Evolutionary conservation across 148 eudicot genomes (phyloP).

Genomic region (Pharnaceum exiguum): DNA sequence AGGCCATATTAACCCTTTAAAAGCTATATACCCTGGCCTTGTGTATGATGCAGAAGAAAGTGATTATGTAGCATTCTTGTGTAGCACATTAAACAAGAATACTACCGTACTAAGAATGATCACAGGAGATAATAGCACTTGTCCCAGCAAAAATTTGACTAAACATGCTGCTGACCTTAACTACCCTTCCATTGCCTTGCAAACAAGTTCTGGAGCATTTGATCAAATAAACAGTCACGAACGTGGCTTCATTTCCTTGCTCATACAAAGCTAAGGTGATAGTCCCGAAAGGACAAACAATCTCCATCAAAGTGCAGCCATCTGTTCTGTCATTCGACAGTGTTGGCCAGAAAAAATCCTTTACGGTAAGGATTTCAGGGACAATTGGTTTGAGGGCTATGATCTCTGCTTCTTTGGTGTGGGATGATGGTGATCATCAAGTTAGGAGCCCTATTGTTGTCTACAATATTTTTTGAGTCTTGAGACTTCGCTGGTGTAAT

Average conservation of each 20-base stretch:
- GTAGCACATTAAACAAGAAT: slow-evolving; percentile 22
- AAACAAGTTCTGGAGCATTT: slow-evolving; percentile 9
- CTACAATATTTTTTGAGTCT: slow-evolving; percentile 20
- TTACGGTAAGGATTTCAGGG: slow-evolving; percentile 21
- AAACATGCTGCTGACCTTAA: slow-evolving; percentile 27
- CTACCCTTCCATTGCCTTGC: slow-evolving; percentile 29
- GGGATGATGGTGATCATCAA: slow-evolving; percentile 43
- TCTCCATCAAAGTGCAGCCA: slow-evolving; percentile 25
- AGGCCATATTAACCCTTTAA: slow-evolving; percentile 29
- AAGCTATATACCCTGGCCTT: slow-evolving; percentile 29
- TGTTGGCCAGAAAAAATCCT: slow-evolving; percentile 21
- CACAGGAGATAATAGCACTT: slow-evolving; percentile 16
- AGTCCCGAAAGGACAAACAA: neutral
- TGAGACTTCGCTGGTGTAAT: too few species aligned
- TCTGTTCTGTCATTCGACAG: slow-evolving; percentile 13
- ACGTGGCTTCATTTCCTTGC: slow-evolving; percentile 26
- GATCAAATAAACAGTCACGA: slow-evolving; percentile 29
- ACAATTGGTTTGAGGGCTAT: slow-evolving; percentile 8
- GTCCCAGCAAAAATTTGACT: neutral
- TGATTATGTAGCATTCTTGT: slow-evolving; percentile 31
- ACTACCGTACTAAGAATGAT: slow-evolving; percentile 2
- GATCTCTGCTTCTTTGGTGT: slow-evolving; percentile 35
- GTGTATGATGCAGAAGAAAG: slow-evolving; percentile 21
- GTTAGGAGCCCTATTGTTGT: slow-evolving; percentile 48
- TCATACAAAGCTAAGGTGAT: slow-evolving; percentile 14